Evolutionary conservation across 441 rosid species (phyloP).

Genomic region (Erysimum cheiri): DNA sequence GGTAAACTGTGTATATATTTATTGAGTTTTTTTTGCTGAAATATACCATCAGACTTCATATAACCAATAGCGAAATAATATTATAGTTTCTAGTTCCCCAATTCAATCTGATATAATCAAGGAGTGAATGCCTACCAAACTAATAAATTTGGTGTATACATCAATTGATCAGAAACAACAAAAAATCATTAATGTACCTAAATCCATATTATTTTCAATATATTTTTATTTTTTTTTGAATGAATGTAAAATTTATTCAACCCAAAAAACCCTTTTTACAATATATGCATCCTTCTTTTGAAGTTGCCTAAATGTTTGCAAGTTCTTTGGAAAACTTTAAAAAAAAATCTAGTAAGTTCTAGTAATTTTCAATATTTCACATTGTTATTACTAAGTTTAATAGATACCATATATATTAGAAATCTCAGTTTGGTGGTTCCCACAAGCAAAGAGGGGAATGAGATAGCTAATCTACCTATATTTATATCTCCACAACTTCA

Average conservation of each 20-base stretch:
- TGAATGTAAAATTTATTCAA: too few relatives aligned
- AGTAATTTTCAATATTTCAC: slow-evolving; percentile 7
- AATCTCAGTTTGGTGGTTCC: slow-evolving; percentile 39
- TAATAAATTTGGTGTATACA: neutral
- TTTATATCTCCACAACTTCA: slow-evolving; percentile 44
- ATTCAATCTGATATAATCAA: neutral
- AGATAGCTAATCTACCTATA: slow-evolving; percentile 49
- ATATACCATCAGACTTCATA: neutral
- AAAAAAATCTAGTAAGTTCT: too few relatives aligned
- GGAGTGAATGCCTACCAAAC: slow-evolving; percentile 9
- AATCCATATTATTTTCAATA: neutral
- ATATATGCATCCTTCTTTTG: too few relatives aligned
- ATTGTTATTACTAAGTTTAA: slow-evolving; percentile 11
- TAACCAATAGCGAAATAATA: neutral
- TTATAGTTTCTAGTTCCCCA: neutral
- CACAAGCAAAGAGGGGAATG: slow-evolving; percentile 39
- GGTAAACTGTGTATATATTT: too few relatives aligned
- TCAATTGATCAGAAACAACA: slow-evolving; percentile 6
- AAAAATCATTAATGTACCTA: slow-evolving; percentile 8
- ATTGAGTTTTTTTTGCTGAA: too few relatives aligned
- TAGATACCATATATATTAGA: slow-evolving; percentile 24
- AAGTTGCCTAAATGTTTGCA: too few relatives aligned
- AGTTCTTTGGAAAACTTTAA: too few relatives aligned
- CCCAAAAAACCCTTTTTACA: too few relatives aligned
- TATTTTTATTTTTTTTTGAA: too few relatives aligned